These are phyloP conservation scores for Escallonia herrerae DNA, from an alignment of 129 eudicot genomes.

Conservation along the genomic window DNA sequence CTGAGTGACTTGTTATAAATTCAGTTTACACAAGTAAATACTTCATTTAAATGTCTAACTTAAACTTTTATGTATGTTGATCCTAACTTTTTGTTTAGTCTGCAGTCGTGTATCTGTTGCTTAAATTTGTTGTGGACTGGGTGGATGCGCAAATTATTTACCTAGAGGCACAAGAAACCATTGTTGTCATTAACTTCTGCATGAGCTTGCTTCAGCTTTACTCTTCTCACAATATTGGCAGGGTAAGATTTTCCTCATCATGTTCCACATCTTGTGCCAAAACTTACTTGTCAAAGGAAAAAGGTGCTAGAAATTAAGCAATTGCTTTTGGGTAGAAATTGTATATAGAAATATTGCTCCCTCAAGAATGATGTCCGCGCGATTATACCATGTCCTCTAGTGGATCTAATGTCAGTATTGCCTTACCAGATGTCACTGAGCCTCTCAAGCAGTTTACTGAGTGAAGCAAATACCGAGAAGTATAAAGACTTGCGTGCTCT, in stretches of 20 bases:
- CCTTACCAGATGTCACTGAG: constrained; percentile 64
- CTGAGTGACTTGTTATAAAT: too few species aligned
- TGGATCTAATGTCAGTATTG: constrained; percentile 14
- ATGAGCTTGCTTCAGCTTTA: constrained; percentile 91
- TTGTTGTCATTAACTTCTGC: constrained; percentile 69
- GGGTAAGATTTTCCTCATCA: constrained; percentile 43
- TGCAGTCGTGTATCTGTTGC: constrained; percentile 80
- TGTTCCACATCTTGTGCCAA: constrained; percentile 1
- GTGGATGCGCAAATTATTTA: constrained; percentile 91
- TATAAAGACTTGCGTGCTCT: constrained; percentile 89
- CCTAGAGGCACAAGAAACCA: constrained; percentile 90
- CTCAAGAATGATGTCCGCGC: constrained; percentile 5
- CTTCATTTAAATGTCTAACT: too few species aligned
- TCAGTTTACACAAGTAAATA: too few species aligned
- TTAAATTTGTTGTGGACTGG: constrained; percentile 85
- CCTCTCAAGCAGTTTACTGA: constrained; percentile 66
- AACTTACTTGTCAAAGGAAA: not conserved
- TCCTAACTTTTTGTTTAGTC: constrained; percentile 37
- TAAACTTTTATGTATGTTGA: constrained; percentile 20
- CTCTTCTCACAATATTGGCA: constrained; percentile 93
- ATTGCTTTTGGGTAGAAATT: not conserved
- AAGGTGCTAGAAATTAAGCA: not conserved
- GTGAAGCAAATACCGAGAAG: constrained; percentile 87
- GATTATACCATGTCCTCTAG: not conserved
- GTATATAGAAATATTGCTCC: not conserved